Percentiles rank a stretch among this genome's conserved stretches.
Evolutionary conservation across 495 filamentous ascomycete genomes (phyloP).

Genomic region (Podospora didyma): DNA sequence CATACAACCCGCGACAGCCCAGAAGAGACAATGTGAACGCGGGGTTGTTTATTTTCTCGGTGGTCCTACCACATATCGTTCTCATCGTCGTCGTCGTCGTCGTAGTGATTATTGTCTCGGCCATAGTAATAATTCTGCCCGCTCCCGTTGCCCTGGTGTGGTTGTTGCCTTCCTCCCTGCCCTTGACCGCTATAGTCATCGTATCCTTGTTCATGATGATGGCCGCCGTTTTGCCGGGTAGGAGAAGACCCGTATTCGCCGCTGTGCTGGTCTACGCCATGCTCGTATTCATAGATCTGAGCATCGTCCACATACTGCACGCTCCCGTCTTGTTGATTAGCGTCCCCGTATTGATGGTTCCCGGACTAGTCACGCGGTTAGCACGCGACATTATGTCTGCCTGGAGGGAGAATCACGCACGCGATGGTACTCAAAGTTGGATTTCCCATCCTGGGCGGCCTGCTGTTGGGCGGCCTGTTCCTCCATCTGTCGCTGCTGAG

Average conservation of each 20-base stretch:
- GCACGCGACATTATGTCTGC: neutral
- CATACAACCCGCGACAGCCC: neutral
- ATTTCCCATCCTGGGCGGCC: conserved; percentile 36
- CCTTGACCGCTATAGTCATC: conserved; percentile 7
- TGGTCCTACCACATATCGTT: conserved; percentile 31
- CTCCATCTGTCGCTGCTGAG: conserved; percentile 38
- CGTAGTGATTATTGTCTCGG: conserved; percentile 11
- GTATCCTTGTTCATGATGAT: conserved; percentile 11
- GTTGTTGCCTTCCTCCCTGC: neutral
- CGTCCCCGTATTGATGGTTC: conserved; percentile 40
- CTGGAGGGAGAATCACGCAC: conserved; percentile 28
- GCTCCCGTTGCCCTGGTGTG: conserved; percentile 8
- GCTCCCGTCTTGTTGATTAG: conserved; percentile 28
- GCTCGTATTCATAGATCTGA: conserved; percentile 48
- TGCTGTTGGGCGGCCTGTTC: conserved; percentile 46
- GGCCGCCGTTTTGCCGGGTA: conserved; percentile 9
- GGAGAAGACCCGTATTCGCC: conserved; percentile 5
- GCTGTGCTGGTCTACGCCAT: conserved; percentile 27
- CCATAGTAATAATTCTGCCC: conserved; percentile 17
- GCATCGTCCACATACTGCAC: conserved; percentile 43
- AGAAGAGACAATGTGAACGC: neutral
- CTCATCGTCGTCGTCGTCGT: conserved; percentile 19
- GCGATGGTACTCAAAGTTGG: conserved; percentile 50
- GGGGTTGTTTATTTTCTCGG: neutral
- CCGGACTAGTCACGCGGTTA: conserved; percentile 26